Conservation (phyloP, 352 stramenopile genomes). For the Phytopythium sindhum region DNA sequence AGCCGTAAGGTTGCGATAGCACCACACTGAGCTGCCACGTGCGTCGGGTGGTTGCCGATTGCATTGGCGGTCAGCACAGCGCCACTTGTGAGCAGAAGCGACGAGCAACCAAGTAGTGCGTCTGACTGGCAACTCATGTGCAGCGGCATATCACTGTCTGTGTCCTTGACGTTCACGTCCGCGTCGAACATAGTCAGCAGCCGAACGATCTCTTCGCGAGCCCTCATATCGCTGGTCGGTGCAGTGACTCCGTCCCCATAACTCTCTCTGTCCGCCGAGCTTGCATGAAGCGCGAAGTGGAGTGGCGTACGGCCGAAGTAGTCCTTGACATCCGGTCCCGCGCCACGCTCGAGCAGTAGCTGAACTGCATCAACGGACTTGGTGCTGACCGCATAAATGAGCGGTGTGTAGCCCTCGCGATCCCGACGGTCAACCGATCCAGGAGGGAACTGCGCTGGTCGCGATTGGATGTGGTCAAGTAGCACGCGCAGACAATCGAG, state of each 20-base stretch:
- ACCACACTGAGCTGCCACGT: slow-evolving; percentile 60
- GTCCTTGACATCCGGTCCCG: slow-evolving; percentile 55
- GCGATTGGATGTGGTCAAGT: slow-evolving; percentile 39
- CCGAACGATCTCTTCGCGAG: slow-evolving; percentile 33
- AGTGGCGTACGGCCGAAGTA: slow-evolving; percentile 64
- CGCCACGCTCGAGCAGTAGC: slow-evolving; percentile 53
- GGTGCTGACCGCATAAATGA: slow-evolving; percentile 77
- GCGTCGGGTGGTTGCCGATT: slow-evolving; percentile 63
- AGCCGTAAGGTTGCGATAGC: slow-evolving; percentile 67
- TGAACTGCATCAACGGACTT: slow-evolving; percentile 41
- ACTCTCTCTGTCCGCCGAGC: slow-evolving; percentile 7
- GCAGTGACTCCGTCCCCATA: not conserved
- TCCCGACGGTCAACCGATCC: slow-evolving; percentile 50
- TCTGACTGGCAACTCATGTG: slow-evolving; percentile 62
- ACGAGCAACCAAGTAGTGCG: slow-evolving; percentile 40
- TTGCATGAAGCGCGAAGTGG: slow-evolving; percentile 52
- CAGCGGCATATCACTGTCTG: slow-evolving; percentile 60
- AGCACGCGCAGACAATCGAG: slow-evolving; percentile 52
- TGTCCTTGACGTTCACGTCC: slow-evolving; percentile 70
- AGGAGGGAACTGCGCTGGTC: slow-evolving; percentile 14
- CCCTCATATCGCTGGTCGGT: not conserved
- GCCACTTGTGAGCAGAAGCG: slow-evolving; percentile 55
- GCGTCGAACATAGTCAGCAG: slow-evolving; percentile 65
- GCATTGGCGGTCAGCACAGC: slow-evolving; percentile 53
- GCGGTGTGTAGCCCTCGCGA: slow-evolving; percentile 68